Evolutionary conservation across 129 eudicot species (phyloP), one percentile per base, ranked within the genome.

Genomic region (Flaveria ramosissima): DNA sequence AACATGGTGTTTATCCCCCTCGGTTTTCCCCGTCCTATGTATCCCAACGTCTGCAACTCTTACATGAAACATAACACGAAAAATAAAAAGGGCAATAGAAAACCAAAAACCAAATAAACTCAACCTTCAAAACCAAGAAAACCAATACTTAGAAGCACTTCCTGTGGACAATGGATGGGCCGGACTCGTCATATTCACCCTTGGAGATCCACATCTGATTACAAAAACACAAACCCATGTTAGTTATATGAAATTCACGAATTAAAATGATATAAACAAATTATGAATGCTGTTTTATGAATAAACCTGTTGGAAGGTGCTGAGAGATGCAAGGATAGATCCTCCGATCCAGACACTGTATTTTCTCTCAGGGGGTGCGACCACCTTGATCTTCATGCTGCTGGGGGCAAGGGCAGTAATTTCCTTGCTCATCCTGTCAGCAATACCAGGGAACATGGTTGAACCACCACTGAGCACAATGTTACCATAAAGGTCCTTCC

Each of bases 301-400:
- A 17, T 66, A 41, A 30, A 87, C 96, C 96, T 89, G 96, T 80
- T 89, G 94, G 94, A 89, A 89, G 83, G 90, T 89, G 89, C 94
- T 89, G 77, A 89, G 94, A 15, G 92, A 88, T 46, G 92, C 92
- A 72, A 88, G 89, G 71, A 89, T 88, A 4, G 94, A 89, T 60
- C 94, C 94, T 77, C 94, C 94, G 0, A 89, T 89, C 94, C 94
- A 89, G 85, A 88, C 94, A 82, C 94, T 89, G 83, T 89, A 89
- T 53, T 89, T 89, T 59, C 94, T 84, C 84, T 89, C 94, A 0
- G 94, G 94, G 11, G 94, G 94, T 46, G 94, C 90, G 77, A 89
- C 94, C 36, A 89, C 89, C 90, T 89, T 89, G 75, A 89, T 89
- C 90, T 89, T 89, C 93, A 89, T 89, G 84, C 93, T 89, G 83